Base-by-base conservation (phyloP, 345 rosid species). In the Syzygium grande region DNA sequence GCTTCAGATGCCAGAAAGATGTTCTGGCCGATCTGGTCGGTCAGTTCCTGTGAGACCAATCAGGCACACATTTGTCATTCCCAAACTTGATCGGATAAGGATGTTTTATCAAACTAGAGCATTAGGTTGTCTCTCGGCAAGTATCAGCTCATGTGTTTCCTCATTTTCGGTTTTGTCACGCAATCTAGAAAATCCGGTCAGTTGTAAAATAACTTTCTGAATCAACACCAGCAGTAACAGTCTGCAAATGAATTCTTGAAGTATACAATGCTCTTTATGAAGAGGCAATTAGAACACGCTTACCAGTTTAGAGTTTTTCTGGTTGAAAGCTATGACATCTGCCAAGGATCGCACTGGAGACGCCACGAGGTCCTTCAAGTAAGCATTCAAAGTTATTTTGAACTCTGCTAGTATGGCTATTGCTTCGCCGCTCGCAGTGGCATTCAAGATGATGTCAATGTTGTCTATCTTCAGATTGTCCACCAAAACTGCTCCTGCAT, bases 391-490 rank as follows among this genome's bases (percentile, higher is more conserved):
- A 12, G 88, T 65, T 19, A 85, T 49, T 77, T 89, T 91, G 85
- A 91, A 88, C 89, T 91, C 91, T 1, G 88, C 92, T 11, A 84
- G 21, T 30, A 63, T 22, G 43, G 92, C 90, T 22, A 58, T 29
- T 25, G 84, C 77, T 89, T 91, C 90, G 1, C 90, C 86, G 11
- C 92, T 88, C 2, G 14, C 11, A 49, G 3, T 21, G 54, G 54
- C 17, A 54, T 91, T 85, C 52, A 87, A 27, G 51, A 91, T 91
- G 14, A 63, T 87, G 65, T 91, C 89, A 0, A 92, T 85, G 93
- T 94, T 92, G 89, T 89, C 89, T 85, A 94, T 93, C 52, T 86
- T 86, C 63, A 95, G 89, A 86, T 92, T 61, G 86, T 94, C 94
- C 23, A 93, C 87, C 73, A 96, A 46, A 55, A 89, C 52, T 30